phyloP scores from a whole-genome alignment of 73 alveolate species.

The Paramecium sexaurelia region DNA sequence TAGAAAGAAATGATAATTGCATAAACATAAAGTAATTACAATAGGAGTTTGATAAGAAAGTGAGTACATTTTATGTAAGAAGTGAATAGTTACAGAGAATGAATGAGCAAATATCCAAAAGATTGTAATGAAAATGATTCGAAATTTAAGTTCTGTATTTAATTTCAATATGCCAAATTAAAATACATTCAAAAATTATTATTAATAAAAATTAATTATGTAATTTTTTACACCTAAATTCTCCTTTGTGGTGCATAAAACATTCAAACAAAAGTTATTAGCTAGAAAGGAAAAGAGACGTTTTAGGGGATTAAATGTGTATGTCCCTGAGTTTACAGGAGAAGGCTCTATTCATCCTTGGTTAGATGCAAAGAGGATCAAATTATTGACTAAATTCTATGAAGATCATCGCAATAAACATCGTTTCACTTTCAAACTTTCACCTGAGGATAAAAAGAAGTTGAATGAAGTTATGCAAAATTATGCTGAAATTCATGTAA shows the following conservation, averaged over 20 bases:
- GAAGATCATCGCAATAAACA: conserved; percentile 31
- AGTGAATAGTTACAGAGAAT: conserved; percentile 25
- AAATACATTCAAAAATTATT: not conserved
- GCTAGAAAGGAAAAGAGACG: conserved; percentile 9
- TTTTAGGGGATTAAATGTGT: not conserved
- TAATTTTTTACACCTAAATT: not conserved
- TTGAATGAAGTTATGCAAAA: not conserved
- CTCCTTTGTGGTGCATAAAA: conserved; percentile 25
- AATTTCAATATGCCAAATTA: not conserved
- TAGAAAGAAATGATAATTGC: not conserved
- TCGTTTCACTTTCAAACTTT: not conserved
- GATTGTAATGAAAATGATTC: not conserved
- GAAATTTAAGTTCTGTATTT: not conserved
- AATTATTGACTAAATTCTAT: conserved; percentile 6
- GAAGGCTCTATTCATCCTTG: conserved; percentile 52
- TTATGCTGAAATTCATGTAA: conserved; percentile 22
- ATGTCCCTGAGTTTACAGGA: conserved; percentile 58
- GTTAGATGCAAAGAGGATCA: conserved; percentile 34
- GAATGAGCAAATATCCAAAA: conserved; percentile 8
- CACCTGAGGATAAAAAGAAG: not conserved
- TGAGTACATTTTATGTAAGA: conserved; percentile 32
- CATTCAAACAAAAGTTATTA: not conserved
- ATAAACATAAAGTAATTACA: conserved; percentile 11
- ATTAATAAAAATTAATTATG: conserved; percentile 9
- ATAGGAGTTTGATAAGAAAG: conserved; percentile 36